Conservation (phyloP, 768 basidiomycete genomes). For the Gyrodon lividus region DNA sequence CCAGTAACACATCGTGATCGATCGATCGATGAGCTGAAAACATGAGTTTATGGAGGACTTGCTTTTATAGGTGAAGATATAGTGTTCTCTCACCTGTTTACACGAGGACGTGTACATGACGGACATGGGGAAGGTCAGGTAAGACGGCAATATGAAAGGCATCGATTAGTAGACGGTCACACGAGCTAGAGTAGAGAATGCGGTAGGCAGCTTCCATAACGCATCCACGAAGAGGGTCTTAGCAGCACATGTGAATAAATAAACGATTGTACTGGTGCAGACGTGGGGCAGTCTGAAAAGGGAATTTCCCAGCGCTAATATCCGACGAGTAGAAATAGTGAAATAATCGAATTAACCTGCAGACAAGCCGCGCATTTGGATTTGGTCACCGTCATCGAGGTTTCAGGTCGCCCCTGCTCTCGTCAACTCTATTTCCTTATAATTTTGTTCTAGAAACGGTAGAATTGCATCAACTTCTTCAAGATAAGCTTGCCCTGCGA, state of each 20-base stretch:
- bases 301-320: too few relatives aligned
- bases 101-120: conserved; percentile 23
- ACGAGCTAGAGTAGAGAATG: conserved; percentile 27
- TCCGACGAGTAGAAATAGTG: conserved; percentile 22
- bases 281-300: conserved; percentile 25
- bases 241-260: too few relatives aligned
- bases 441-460: too few relatives aligned
- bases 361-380: not conserved
- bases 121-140: conserved; percentile 26
- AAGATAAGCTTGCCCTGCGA: too few relatives aligned
- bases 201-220: conserved; percentile 25
- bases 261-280: too few relatives aligned
- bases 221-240: conserved; percentile 29
- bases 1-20: conserved; percentile 53
- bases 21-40: not conserved
- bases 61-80: conserved; percentile 30
- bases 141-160: conserved; percentile 21
- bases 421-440: conserved; percentile 14
- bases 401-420: conserved; percentile 6
- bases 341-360: conserved; percentile 12
- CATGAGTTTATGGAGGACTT: conserved; percentile 1
- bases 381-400: too few relatives aligned
- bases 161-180: conserved; percentile 28
- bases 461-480: conserved; percentile 12
- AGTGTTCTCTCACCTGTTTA: conserved; percentile 27